Evolutionary conservation across 192 early-diverging fungal species (phyloP).

Genomic region (Pilaira anomala): DNA sequence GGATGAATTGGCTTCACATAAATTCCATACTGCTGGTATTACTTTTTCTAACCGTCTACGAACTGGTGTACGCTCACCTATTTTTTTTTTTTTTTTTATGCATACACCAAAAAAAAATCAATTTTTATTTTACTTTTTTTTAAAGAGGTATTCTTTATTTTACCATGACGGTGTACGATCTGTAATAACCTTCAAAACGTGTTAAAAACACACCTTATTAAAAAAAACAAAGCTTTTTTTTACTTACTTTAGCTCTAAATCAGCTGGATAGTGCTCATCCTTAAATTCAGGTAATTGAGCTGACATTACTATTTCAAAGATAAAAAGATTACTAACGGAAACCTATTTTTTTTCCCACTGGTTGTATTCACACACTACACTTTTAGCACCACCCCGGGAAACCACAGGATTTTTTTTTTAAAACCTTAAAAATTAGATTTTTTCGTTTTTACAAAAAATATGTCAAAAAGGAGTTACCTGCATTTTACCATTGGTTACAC

Average conservation of each 20-base stretch:
- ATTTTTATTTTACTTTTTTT: neutral
- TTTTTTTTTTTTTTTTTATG: neutral
- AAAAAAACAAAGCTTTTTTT: too few relatives aligned
- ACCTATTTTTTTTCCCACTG: slow-evolving; percentile 6
- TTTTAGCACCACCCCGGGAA: neutral
- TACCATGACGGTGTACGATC: slow-evolving; percentile 47
- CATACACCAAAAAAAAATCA: neutral
- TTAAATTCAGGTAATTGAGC: slow-evolving; percentile 26
- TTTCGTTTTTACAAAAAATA: too few relatives aligned
- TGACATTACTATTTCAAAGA: slow-evolving; percentile 16
- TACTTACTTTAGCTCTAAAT: slow-evolving; percentile 30
- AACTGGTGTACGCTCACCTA: slow-evolving; percentile 46
- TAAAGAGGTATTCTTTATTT: too few relatives aligned
- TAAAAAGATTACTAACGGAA: neutral
- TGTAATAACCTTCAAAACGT: slow-evolving; percentile 16
- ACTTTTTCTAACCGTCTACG: slow-evolving; percentile 24
- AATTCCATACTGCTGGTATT: slow-evolving; percentile 36
- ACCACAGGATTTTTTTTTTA: too few relatives aligned
- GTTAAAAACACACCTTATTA: neutral
- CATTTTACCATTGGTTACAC: too few relatives aligned
- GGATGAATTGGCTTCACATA: slow-evolving; percentile 31
- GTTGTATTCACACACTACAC: too few relatives aligned
- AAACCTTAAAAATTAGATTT: too few relatives aligned
- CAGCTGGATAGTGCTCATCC: slow-evolving; percentile 23
- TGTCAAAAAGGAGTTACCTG: too few relatives aligned